These are phyloP conservation scores for Hypoxylon sp. DNA, from an alignment of 2,329 filamentous ascomycete species.

Conservation along the genomic window DNA sequence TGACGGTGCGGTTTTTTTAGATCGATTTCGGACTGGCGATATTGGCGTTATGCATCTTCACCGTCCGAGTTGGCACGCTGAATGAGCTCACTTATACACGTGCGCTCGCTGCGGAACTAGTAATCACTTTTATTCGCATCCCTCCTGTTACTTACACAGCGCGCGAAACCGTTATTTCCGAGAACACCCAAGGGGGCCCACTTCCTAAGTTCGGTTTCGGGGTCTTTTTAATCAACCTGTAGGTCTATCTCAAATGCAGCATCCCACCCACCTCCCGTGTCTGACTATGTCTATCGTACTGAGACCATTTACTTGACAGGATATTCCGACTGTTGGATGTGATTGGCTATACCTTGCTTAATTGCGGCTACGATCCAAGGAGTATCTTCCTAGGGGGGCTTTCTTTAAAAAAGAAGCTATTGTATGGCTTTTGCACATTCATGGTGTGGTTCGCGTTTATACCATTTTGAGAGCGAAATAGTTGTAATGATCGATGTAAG, in stretches of 20 bases:
- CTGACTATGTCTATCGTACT: background rate
- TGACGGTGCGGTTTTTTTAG: slow-evolving; percentile 33
- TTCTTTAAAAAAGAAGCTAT: slow-evolving; percentile 35
- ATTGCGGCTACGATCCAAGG: slow-evolving; percentile 44
- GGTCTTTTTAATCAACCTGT: slow-evolving; percentile 46
- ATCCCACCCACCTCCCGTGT: too few species aligned
- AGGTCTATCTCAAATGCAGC: slow-evolving; percentile 20
- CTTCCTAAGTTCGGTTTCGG: slow-evolving; percentile 44
- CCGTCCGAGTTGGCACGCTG: slow-evolving; percentile 40
- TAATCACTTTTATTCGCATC: slow-evolving; percentile 44
- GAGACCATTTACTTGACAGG: slow-evolving; percentile 29
- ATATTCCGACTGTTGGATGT: slow-evolving; percentile 44
- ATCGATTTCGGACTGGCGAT: slow-evolving; percentile 45
- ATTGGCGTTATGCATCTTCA: slow-evolving; percentile 41
- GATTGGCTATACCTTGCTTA: slow-evolving; percentile 43
- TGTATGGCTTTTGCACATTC: slow-evolving; percentile 44
- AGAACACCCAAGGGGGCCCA: slow-evolving; percentile 33
- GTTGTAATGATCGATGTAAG: slow-evolving; percentile 20
- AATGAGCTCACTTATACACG: slow-evolving; percentile 42
- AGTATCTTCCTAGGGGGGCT: slow-evolving; percentile 42
- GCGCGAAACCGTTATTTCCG: slow-evolving; percentile 39
- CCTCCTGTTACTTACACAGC: slow-evolving; percentile 44
- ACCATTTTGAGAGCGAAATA: slow-evolving; percentile 39
- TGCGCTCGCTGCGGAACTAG: slow-evolving; percentile 41
- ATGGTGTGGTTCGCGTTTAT: slow-evolving; percentile 47